Evolutionary conservation across 2,329 filamentous ascomycete species (phyloP), one percentile per base, ranked within the genome.

Genomic region (Alternaria ventricosa): DNA sequence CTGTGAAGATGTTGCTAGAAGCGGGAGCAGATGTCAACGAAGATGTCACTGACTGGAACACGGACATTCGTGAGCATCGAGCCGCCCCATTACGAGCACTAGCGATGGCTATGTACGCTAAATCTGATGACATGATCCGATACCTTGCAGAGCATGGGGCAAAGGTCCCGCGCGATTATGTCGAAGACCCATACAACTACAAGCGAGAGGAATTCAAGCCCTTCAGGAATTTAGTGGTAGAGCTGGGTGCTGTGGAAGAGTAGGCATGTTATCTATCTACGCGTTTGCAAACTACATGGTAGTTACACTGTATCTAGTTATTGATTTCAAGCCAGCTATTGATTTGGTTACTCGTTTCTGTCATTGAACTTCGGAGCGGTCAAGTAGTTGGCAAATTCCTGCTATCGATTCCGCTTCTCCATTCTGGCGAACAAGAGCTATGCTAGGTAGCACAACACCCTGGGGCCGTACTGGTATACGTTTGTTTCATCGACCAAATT

Each of bases 121-220:
- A 63, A 63, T 63, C 60, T 51, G 60, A 63, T 50, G 30, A 55
- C 46, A 63, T 56, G 56, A 63, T 63, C 45, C 44, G 55, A n/a
- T 63, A 59, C 46, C 27, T 63, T 45, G 50, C 49, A 25, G 50
- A 59, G 7, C 61, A 55, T 56, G 61, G 55, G 28, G 61, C 44
- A 55, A 63, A 56, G 45, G 33, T 59, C 25, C 20, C 50, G 15
- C 50, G 28, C 30, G 44, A 63, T n/a, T 23, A 60, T 43, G 45
- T 60, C 41, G 13, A 25, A 27, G 49, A 59, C n/a, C 50, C 56
- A 23, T 55, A 63, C 33, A 27, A 47, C 33, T 10, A 3, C 15
- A 20, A 50, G 28, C 50, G 46, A 46, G 8, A 60, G 45, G 56
- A 56, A 56, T 53, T 33, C 33, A 53, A 27, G 43, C 27, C 43